phyloP scores from a whole-genome alignment of 768 basidiomycete genomes.

The Collybiopsis confluens region DNA sequence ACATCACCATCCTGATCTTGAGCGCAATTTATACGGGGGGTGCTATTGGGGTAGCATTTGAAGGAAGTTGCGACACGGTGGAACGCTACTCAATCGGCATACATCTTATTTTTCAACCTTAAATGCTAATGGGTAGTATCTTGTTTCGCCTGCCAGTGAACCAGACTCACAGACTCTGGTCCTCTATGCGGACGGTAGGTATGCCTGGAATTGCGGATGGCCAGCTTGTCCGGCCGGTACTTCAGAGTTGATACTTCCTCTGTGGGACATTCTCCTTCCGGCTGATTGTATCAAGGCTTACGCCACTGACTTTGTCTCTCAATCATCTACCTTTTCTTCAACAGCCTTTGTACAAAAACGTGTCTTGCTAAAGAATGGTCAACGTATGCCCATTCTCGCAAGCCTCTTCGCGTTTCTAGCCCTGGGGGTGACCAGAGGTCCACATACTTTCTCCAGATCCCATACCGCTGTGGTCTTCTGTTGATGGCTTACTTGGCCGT shows the following conservation, averaged over 20 bases:
- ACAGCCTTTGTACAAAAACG: not conserved
- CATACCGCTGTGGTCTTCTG: not conserved
- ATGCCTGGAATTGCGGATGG: not conserved
- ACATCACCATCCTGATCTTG: not conserved
- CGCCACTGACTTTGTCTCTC: not conserved
- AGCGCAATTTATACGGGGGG: not conserved
- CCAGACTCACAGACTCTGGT: not conserved
- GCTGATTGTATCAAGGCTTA: not conserved
- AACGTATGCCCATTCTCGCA: not conserved
- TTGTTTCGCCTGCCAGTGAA: not conserved
- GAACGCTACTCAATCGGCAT: not conserved
- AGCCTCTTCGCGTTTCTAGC: not conserved
- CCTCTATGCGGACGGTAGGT: not conserved
- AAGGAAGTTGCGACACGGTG: not conserved
- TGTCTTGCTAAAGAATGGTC: not conserved
- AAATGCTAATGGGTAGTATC: not conserved
- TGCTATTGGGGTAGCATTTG: not conserved
- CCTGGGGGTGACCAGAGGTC: not conserved
- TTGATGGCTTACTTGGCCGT: not conserved
- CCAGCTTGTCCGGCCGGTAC: not conserved
- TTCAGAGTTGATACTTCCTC: not conserved
- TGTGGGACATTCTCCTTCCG: not conserved
- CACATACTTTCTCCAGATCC: not conserved
- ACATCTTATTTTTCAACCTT: not conserved
- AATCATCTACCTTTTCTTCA: not conserved